Conservation (phyloP, 1,284 basidiomycete species). For the Boletus semigastroideus region DNA sequence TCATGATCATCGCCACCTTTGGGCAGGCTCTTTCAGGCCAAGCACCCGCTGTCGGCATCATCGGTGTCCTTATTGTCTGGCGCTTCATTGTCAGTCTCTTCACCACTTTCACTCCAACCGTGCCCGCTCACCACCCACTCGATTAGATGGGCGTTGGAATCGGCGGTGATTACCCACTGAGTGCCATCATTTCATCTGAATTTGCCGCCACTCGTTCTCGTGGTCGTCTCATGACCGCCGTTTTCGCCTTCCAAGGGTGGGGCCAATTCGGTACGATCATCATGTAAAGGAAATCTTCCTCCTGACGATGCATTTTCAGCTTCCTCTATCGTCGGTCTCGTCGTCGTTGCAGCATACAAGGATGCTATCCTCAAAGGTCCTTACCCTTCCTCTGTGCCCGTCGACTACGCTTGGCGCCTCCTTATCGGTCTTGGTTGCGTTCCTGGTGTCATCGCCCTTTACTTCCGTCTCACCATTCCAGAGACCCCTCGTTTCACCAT, state of each 20-base stretch:
- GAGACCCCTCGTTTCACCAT: conserved; percentile 69
- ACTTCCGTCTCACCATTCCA: conserved; percentile 57
- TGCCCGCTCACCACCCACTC: conserved; percentile 10
- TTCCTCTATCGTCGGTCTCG: conserved; percentile 55
- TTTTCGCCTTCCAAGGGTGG: conserved; percentile 58
- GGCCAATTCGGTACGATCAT: conserved; percentile 45
- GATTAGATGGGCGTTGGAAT: conserved; percentile 53
- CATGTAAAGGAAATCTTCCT: conserved; percentile 13
- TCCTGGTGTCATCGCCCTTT: conserved; percentile 52
- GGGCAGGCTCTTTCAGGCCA: conserved; percentile 49
- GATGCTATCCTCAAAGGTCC: conserved; percentile 38
- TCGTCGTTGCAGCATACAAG: conserved; percentile 60
- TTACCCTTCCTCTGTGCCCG: conserved; percentile 30
- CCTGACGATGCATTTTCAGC: conserved; percentile 22
- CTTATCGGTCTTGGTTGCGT: conserved; percentile 54
- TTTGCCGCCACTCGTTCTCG: conserved; percentile 60
- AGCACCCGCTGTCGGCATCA: conserved; percentile 54
- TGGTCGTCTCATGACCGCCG: conserved; percentile 56
- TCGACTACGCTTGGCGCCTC: conserved; percentile 48
- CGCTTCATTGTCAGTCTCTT: conserved; percentile 41
- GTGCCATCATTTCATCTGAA: conserved; percentile 55
- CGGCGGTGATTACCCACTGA: conserved; percentile 57
- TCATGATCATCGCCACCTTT: conserved; percentile 53
- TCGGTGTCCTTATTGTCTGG: conserved; percentile 61
- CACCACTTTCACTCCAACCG: not conserved